Conservation (phyloP, 805 yeast species). For the Kazachstania taianensis region DNA sequence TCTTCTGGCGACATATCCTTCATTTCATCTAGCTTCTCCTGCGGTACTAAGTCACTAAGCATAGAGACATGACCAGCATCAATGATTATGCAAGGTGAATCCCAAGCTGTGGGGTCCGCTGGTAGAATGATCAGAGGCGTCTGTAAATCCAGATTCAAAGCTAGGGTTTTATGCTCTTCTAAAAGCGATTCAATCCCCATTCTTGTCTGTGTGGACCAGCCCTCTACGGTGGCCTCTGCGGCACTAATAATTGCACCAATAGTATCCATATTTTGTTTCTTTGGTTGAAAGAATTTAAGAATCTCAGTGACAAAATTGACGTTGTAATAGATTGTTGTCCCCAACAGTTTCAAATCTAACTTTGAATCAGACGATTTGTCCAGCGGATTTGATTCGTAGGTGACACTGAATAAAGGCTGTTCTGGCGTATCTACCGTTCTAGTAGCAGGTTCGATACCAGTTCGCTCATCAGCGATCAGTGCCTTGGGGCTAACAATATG, state of each 20-base stretch:
- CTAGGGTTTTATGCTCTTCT: constrained; percentile 87
- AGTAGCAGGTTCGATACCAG: neutral
- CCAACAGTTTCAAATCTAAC: constrained; percentile 60
- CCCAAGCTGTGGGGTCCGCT: constrained; percentile 63
- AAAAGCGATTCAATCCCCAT: constrained; percentile 87
- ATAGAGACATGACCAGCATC: constrained; percentile 95
- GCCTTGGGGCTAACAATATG: constrained; percentile 81
- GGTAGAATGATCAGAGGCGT: constrained; percentile 90
- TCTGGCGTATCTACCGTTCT: constrained; percentile 20
- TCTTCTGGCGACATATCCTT: constrained; percentile 57
- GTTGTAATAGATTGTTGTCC: constrained; percentile 86
- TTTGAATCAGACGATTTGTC: constrained; percentile 77
- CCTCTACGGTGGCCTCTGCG: constrained; percentile 91
- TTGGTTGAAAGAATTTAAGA: constrained; percentile 72
- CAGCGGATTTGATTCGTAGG: constrained; percentile 79
- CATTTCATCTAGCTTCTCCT: constrained; percentile 54
- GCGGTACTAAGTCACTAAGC: constrained; percentile 68
- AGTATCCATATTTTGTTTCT: constrained; percentile 75
- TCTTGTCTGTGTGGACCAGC: constrained; percentile 78
- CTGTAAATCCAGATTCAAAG: constrained; percentile 78
- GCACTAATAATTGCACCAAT: constrained; percentile 86
- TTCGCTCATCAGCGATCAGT: constrained; percentile 32
- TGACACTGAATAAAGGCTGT: constrained; percentile 65
- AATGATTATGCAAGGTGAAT: constrained; percentile 79
- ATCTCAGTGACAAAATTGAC: constrained; percentile 73